These are phyloP conservation scores for Lasiodiplodia theobromae DNA, from an alignment of 2,329 filamentous ascomycete species.

Conservation along the genomic window DNA sequence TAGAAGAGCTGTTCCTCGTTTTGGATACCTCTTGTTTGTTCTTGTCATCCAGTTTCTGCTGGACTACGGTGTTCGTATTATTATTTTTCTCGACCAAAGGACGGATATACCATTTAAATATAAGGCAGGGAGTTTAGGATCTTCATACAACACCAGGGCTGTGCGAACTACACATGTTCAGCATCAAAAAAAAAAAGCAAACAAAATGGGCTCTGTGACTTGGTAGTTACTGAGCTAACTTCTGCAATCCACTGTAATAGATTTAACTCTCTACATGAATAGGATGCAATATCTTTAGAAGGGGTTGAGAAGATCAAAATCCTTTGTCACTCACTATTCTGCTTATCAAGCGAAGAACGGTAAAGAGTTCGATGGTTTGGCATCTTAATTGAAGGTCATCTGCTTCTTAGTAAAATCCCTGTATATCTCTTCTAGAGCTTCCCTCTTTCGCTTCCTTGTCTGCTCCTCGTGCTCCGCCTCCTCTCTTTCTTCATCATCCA, in stretches of 20 bases:
- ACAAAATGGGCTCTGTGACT: not conserved
- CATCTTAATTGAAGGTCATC: constrained; percentile 13
- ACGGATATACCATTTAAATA: not conserved
- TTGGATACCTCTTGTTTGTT: not conserved
- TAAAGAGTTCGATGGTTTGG: not conserved
- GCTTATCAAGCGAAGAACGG: not conserved
- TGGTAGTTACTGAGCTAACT: not conserved
- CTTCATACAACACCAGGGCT: not conserved
- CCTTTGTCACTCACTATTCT: too few species aligned
- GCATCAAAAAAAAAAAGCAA: not conserved
- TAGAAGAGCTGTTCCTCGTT: not conserved
- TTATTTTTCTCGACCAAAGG: not conserved
- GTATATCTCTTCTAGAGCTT: constrained; percentile 76
- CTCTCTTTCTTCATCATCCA: constrained; percentile 52
- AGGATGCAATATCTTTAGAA: too few species aligned
- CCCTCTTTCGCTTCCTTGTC: constrained; percentile 69
- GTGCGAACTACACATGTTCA: not conserved
- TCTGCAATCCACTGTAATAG: too few species aligned
- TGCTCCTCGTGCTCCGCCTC: constrained; percentile 45
- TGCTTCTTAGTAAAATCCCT: constrained; percentile 27
- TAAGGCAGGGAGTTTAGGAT: not conserved
- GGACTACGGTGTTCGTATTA: not conserved
- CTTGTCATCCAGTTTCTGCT: not conserved
- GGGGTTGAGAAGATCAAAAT: too few species aligned
- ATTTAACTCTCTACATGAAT: too few species aligned